Base-by-base conservation (phyloP, 1,139 yeast species). In the Debaryomyces subglobosus region DNA sequence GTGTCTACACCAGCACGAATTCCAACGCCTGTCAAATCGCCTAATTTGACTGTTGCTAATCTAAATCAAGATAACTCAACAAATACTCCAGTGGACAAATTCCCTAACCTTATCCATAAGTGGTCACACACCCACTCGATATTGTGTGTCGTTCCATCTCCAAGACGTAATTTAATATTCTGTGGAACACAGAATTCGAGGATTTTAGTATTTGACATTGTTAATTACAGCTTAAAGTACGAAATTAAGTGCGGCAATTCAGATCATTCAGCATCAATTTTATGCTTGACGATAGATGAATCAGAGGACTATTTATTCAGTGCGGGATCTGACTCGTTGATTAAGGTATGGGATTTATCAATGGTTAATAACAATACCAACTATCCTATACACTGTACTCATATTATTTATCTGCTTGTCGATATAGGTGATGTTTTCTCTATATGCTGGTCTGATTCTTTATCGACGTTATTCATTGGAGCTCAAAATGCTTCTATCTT, bases 181-280 rank as follows among this genome's bases (percentile, higher is more conserved):
- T 95, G 96, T 50, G 99, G 99, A n/a, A 89, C 97, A 0, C 96
- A 92, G 59, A 89, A 87, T 58, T 89, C 96, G n/a, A 81, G 81
- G 57, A 86, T 94, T 44, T 67, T 89, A 37, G 84, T 89, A 1
- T 85, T 79, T 60, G 92, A 89, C 59, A 71, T 88, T 51, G 67
- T 68, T n/a, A 82, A 86, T 1, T 92, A 80, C 62, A 82, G 84
- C 42, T 63, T 77, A 51, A 74, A 72, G 45, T 71, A 68, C 36
- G 73, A 72, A 30, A 65, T 71, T 23, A 51, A 61, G 40, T 56
- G 66, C 39, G 67, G 67, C 5, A 60, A 59, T 38, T 66, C 66
- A 10, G 89, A 87, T 13, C 91, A 89, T 62, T 74, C 83, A 0
- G 85, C 89, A 2, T 84, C 96, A 16, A 89, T 94, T 5, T 73